Conservation (phyloP, 2,329 filamentous ascomycete genomes). For the Botryotinia convoluta region DNA sequence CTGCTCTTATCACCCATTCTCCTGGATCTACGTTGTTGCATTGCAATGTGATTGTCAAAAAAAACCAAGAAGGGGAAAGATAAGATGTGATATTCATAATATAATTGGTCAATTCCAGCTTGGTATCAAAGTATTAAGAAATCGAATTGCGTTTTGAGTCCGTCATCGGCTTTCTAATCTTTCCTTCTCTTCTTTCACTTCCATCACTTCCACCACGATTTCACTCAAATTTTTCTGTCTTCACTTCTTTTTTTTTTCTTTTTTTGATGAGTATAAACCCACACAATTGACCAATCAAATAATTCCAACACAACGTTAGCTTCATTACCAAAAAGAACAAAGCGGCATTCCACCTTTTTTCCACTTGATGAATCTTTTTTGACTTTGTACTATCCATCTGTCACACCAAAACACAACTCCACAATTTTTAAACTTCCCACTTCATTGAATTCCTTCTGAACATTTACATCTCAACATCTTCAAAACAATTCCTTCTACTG, state of each 20-base stretch:
- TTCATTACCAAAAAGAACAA: neutral
- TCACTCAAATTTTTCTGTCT: neutral
- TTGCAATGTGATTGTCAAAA: neutral
- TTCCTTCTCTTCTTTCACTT: neutral
- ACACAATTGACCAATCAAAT: slow-evolving; percentile 10
- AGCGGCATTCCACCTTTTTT: slow-evolving; percentile 18
- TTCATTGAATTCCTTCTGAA: slow-evolving; percentile 2
- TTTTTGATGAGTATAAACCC: neutral
- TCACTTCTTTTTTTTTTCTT: neutral
- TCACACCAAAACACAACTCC: slow-evolving; percentile 1
- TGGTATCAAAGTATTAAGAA: neutral
- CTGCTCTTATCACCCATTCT: neutral
- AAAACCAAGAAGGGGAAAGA: neutral
- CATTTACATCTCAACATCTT: neutral
- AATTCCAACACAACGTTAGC: neutral
- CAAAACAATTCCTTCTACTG: neutral
- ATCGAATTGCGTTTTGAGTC: neutral
- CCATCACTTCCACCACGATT: neutral
- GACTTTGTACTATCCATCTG: neutral
- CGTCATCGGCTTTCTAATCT: slow-evolving; percentile 13
- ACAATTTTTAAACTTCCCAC: slow-evolving; percentile 12
- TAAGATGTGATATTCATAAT: neutral
- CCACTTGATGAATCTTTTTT: neutral
- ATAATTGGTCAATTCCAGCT: neutral
- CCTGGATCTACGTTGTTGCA: neutral